phyloP scores from a whole-genome alignment of 2,329 filamentous ascomycete genomes.

The Alternaria gansuensis region DNA sequence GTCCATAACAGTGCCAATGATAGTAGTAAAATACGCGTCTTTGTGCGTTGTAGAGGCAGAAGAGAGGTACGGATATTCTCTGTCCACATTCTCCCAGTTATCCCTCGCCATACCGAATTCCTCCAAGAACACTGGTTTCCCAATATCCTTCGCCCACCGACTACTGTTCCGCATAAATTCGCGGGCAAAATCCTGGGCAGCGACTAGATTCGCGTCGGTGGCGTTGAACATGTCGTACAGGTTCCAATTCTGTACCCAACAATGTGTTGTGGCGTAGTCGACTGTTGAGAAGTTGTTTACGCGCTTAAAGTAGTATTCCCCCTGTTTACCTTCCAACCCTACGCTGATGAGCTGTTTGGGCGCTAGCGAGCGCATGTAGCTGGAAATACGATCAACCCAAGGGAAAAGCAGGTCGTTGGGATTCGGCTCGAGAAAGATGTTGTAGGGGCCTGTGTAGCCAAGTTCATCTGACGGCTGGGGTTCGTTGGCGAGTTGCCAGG shows the following conservation, averaged over 20 bases:
- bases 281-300: slow-evolving; percentile 51
- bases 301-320: slow-evolving; percentile 52
- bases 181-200: slow-evolving; percentile 49
- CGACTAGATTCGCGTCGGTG: slow-evolving; percentile 41
- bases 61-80: slow-evolving; percentile 51
- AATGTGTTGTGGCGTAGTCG: slow-evolving; percentile 54
- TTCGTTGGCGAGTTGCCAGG: slow-evolving; percentile 55
- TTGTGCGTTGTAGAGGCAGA: slow-evolving; percentile 50
- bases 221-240: slow-evolving; percentile 53
- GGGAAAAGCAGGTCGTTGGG: slow-evolving; percentile 48
- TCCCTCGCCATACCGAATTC: slow-evolving; percentile 55
- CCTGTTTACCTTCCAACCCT: slow-evolving; percentile 53
- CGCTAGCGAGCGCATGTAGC: slow-evolving; percentile 50
- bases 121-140: slow-evolving; percentile 52
- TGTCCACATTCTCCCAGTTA: slow-evolving; percentile 52
- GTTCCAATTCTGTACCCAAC: slow-evolving; percentile 55
- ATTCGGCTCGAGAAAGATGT: slow-evolving; percentile 39
- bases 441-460: slow-evolving; percentile 40
- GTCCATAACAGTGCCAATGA: slow-evolving; percentile 50
- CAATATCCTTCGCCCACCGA: slow-evolving; percentile 49
- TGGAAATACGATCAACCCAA: slow-evolving; percentile 50
- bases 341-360: slow-evolving; percentile 53
- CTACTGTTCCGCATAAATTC: slow-evolving; percentile 47
- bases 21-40: slow-evolving; percentile 52
- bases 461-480: slow-evolving; percentile 45